These are phyloP conservation scores for Gracilaria gracilis DNA, from an alignment of 23 red algal species.

Conservation along the genomic window DNA sequence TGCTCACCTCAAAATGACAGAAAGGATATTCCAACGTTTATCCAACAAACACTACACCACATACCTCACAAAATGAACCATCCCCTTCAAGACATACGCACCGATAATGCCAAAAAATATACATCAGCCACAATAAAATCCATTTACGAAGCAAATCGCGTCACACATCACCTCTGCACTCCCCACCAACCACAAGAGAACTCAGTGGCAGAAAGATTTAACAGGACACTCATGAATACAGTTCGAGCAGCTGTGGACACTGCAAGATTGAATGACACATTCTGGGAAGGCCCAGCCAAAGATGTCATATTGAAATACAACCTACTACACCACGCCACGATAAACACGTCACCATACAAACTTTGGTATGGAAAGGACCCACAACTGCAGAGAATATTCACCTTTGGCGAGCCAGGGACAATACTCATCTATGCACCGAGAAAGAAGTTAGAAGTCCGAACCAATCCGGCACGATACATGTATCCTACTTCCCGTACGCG, in stretches of 20 bases:
- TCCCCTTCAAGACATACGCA: not conserved
- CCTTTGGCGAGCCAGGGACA: not conserved
- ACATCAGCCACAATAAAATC: not conserved
- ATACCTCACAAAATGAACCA: not conserved
- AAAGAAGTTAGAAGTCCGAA: not conserved
- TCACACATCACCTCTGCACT: not conserved
- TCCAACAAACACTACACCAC: not conserved
- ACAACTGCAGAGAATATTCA: not conserved
- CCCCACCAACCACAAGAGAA: conserved; percentile 44
- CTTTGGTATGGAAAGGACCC: not conserved
- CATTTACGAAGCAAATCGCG: not conserved
- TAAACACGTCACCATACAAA: not conserved
- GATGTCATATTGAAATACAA: conserved; percentile 6
- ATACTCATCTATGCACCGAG: not conserved
- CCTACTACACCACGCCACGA: not conserved
- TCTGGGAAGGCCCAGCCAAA: conserved; percentile 10
- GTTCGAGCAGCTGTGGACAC: not conserved
- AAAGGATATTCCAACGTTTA: not conserved
- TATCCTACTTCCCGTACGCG: too few relatives aligned
- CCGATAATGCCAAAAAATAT: conserved; percentile 33
- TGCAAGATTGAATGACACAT: not conserved
- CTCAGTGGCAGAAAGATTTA: conserved; percentile 21
- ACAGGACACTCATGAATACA: conserved; percentile 21
- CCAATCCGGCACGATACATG: too few relatives aligned
- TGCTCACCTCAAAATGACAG: not conserved